These are phyloP conservation scores for Phaseolus coccineus DNA, from an alignment of 331 rosid genomes.

Conservation along the genomic window DNA sequence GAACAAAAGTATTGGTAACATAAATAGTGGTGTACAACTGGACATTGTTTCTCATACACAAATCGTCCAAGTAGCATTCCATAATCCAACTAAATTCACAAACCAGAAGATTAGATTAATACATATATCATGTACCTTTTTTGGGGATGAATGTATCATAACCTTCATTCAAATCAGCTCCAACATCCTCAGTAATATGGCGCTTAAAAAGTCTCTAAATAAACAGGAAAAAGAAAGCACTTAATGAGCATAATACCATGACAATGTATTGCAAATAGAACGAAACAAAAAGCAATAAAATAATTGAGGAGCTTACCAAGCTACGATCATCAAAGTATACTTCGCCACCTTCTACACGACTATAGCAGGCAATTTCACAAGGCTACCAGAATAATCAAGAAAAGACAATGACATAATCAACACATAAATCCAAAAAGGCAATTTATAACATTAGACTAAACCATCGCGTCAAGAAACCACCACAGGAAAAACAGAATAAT, in stretches of 20 bases:
- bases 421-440: conserved; percentile 5
- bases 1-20: conserved; percentile 29
- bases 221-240: conserved; percentile 33
- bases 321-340: conserved; percentile 84
- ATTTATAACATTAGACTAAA: conserved; percentile 22
- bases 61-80: conserved; percentile 25
- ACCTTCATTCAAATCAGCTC: conserved; percentile 87
- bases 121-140: conserved; percentile 56
- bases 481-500: conserved; percentile 7
- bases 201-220: conserved; percentile 93
- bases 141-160: conserved; percentile 81
- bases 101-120: not conserved
- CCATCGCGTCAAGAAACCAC: not conserved
- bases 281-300: not conserved
- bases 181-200: conserved; percentile 84
- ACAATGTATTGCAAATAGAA: conserved; percentile 5
- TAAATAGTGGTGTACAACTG: not conserved
- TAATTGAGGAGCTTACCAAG: conserved; percentile 66
- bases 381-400: conserved; percentile 65
- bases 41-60: conserved; percentile 33
- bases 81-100: conserved; percentile 11
- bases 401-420: conserved; percentile 20
- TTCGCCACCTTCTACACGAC: conserved; percentile 88
- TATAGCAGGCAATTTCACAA: conserved; percentile 84
- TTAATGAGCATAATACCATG: conserved; percentile 27